Evolutionary conservation across 2,329 filamentous ascomycete species (phyloP), one percentile per base, ranked within the genome.

Genomic region (Huntiella savannae): DNA sequence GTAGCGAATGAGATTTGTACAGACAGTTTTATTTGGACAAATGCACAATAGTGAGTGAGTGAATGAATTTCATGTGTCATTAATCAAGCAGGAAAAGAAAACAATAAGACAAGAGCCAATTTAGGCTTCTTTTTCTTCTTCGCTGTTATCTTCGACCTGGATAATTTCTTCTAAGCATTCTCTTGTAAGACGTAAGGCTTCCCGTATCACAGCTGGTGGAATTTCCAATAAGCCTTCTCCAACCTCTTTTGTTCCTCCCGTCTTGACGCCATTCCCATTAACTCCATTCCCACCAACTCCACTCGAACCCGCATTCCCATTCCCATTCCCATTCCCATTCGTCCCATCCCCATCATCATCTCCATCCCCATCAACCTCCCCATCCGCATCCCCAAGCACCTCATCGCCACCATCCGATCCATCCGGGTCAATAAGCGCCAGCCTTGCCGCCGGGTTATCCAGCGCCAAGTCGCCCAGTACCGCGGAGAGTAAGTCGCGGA

Each of bases 381-480:
- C 17, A 6, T 33, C 40, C 16, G n/a, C 40, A 4, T 43, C 40
- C 7, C 32, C 34, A 15, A 15, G 3, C 2, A 15, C 13, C 11
- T 4, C 45, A 33, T 55, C 52, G 11, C 60, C 52, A 35, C 58
- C 54, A 28, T 17, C 4, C 54, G 52, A n/a, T 28, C 10, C 7
- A 11, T 35, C 13, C 4, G 15, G 16, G 7, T 40, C 32, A 16
- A 34, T 17, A 1, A 28, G 5, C 15, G 43, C 37, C 2, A 46
- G 37, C 6, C 45, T 45, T 1, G 42, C 17, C 4, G 42, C 53
- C 38, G 49, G 42, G 7, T 57, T 51, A 32, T 65, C 68, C 70
- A 49, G 67, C 63, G 41, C 70, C 69, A 46, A 79, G 57, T 79
- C 75, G 49, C 77, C 71, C 53, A 79, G 63, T 15, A 79, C 70